These are phyloP conservation scores for Mediolabrus comicus DNA, from an alignment of 108 stramenopile genomes.

Conservation along the genomic window DNA sequence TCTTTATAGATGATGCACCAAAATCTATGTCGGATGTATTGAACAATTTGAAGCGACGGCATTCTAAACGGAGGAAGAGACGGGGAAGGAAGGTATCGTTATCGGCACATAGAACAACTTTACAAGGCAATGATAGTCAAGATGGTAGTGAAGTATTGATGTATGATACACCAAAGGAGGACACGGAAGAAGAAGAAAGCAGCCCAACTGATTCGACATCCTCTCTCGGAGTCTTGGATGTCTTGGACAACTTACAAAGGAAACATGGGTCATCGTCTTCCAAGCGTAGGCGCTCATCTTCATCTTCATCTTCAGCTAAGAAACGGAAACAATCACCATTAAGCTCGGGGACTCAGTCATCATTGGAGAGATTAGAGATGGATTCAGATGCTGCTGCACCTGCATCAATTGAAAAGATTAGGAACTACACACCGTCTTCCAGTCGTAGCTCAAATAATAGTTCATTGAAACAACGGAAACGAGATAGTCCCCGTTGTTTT, in stretches of 20 bases:
- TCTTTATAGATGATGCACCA: background rate
- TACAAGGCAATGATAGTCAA: too few species aligned
- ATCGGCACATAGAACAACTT: background rate
- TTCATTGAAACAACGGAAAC: background rate
- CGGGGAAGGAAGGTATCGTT: constrained; percentile 11
- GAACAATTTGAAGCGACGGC: constrained; percentile 32
- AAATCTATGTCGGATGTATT: constrained; percentile 36
- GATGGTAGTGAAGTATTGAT: background rate
- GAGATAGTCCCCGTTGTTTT: constrained; percentile 11
- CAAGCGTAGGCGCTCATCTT: constrained; percentile 11
- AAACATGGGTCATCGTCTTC: constrained; percentile 20
- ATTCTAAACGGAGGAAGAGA: constrained; percentile 11
- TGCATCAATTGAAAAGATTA: background rate
- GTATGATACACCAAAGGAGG: background rate
- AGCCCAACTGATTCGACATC: background rate
- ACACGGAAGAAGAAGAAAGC: too few species aligned
- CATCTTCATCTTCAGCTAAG: background rate
- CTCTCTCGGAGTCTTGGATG: constrained; percentile 18
- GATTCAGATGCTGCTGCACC: background rate
- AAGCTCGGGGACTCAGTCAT: background rate
- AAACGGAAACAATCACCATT: background rate
- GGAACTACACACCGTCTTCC: background rate
- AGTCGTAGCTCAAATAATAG: background rate
- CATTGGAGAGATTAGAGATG: background rate
- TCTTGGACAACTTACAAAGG: constrained; percentile 34